Percentiles rank a stretch among this genome's conserved stretches.
These are phyloP conservation scores for Hanseniaspora guilliermondii DNA, from an alignment of 805 yeast species.

Conservation along the genomic window DNA sequence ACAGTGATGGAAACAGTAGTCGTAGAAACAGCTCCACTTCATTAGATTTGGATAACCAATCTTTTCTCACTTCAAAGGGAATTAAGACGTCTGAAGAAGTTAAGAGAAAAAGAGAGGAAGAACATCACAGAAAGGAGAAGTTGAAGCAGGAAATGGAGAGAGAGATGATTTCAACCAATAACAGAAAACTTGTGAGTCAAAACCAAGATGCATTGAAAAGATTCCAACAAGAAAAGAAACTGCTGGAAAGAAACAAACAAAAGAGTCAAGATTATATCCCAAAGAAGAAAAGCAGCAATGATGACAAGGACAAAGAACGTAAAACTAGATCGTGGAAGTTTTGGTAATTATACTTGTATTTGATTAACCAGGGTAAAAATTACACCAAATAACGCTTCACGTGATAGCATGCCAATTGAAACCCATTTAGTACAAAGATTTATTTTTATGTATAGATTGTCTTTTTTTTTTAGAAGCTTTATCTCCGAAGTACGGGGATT, in stretches of 20 bases:
- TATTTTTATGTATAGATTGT: not conserved
- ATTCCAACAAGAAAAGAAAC: conserved; percentile 3
- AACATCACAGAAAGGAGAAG: not conserved
- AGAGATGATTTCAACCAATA: not conserved
- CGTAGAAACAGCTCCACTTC: not conserved
- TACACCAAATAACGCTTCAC: not conserved
- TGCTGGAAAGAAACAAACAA: not conserved
- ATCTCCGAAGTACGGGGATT: no score
- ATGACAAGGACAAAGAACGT: not conserved
- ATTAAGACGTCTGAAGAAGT: not conserved
- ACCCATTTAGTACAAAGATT: no score
- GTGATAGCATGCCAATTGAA: not conserved
- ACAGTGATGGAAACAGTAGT: not conserved
- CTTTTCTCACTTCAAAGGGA: not conserved
- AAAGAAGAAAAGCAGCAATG: not conserved
- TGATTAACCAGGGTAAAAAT: not conserved
- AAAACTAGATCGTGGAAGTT: conserved; percentile 5
- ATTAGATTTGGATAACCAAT: not conserved
- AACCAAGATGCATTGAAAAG: conserved; percentile 3
- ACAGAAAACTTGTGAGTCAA: not conserved
- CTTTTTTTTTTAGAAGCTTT: not conserved
- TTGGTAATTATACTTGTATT: not conserved
- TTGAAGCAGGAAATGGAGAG: conserved; percentile 9
- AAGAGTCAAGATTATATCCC: not conserved
- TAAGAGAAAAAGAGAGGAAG: not conserved